Conservation (phyloP, 106 monocot species). For the Dactylorhiza incarnata region DNA sequence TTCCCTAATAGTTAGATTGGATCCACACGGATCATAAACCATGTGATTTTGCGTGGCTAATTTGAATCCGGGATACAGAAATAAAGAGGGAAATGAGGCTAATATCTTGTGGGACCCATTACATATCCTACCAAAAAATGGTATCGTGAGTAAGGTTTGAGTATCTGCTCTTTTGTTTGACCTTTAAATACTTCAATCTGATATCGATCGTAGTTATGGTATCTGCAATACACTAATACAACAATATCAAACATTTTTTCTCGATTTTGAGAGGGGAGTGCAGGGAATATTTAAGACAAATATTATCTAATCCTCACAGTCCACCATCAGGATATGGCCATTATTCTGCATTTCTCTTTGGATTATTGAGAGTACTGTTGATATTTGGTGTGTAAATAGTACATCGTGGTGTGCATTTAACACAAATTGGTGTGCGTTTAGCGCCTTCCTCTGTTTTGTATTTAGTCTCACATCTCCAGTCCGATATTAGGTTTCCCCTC, state of each 20-base stretch:
- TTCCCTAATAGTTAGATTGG: neutral
- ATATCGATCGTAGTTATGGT: neutral
- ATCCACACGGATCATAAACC: neutral
- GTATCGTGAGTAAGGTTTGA: neutral
- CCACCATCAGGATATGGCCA: neutral
- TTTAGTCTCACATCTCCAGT: too few species aligned
- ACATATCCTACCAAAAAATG: neutral
- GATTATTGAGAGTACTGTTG: neutral
- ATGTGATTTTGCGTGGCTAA: neutral
- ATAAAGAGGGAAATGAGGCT: neutral
- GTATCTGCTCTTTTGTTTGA: neutral
- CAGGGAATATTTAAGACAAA: neutral
- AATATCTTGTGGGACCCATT: neutral
- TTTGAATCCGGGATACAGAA: neutral
- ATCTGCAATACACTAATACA: neutral
- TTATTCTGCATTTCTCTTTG: neutral
- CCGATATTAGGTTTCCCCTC: too few species aligned
- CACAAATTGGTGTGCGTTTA: too few species aligned
- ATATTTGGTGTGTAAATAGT: too few species aligned
- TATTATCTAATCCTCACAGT: neutral
- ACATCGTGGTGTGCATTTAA: too few species aligned
- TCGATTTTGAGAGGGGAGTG: neutral
- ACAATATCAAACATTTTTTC: neutral
- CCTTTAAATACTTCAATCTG: neutral
- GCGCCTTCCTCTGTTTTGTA: too few species aligned